phyloP scores from a whole-genome alignment of 345 rosid genomes.

The Hibiscus mutabilis region DNA sequence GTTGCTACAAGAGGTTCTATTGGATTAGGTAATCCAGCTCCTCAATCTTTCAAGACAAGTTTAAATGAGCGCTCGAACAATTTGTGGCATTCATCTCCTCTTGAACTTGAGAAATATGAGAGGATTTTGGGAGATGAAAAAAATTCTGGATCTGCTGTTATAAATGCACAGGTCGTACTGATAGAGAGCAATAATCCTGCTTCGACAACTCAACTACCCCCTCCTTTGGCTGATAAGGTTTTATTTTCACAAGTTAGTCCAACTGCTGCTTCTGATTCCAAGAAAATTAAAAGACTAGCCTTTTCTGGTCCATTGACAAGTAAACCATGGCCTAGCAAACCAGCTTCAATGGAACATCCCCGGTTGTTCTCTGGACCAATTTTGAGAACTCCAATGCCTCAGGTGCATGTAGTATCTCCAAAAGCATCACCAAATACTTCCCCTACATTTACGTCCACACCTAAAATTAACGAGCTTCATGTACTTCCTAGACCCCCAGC shows the following conservation, averaged over 20 bases:
- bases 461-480: conserved; percentile 91
- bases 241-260: conserved; percentile 38
- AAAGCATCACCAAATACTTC: conserved; percentile 53
- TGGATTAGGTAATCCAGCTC: conserved; percentile 23
- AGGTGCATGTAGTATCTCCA: conserved; percentile 43
- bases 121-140: conserved; percentile 32
- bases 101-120: conserved; percentile 38
- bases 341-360: conserved; percentile 36
- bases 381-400: conserved; percentile 42
- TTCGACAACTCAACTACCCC: conserved; percentile 40
- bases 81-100: conserved; percentile 67
- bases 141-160: conserved; percentile 28
- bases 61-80: not conserved
- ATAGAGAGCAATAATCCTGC: conserved; percentile 54
- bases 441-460: conserved; percentile 69
- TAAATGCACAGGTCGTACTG: conserved; percentile 30
- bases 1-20: conserved; percentile 49
- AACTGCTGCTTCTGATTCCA: conserved; percentile 29
- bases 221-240: conserved; percentile 51
- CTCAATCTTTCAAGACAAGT: conserved; percentile 31
- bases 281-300: conserved; percentile 58
- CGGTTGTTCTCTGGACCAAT: conserved; percentile 67
- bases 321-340: conserved; percentile 36
- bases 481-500: conserved; percentile 96
- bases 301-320: conserved; percentile 73